Evolutionary conservation across 176 grass and related monocot species (phyloP), one percentile per base, ranked within the genome.

Genomic region (Aegilops sharonensis): DNA sequence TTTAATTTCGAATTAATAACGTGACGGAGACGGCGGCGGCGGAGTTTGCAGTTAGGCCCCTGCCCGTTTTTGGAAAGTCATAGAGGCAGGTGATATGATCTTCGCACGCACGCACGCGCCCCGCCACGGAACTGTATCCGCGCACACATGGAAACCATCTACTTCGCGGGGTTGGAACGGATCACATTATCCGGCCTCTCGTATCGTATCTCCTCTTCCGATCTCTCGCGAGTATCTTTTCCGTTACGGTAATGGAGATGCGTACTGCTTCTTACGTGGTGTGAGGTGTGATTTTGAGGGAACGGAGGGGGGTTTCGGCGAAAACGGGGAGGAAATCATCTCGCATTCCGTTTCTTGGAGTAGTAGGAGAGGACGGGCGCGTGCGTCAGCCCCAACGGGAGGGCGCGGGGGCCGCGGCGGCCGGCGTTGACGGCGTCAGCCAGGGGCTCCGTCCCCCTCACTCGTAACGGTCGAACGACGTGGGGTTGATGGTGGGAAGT

Each of bases 381-480:
- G 31, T 27, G 9, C 24, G 62, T 66, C 54, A 15, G 39, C 30
- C 56, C 20, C 77, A 85, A 85, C 59, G 87, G 87, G 68, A 80
- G 68, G 66, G 37, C 3, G 78, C 30, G 77, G 2, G 36, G 11
- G 18, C 9, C 10, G 39, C 70, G 37, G 5, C 17, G 29, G 48
- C 3, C 50, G 54, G 77, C 48, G 60, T 81, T 85, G 86, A 88
- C 86, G 82, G 56, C 89, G 90, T 88, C 60, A 81, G 68, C 40
- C 72, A 2, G 24, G 71, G 72, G 64, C 40, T 42, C 40, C 40
- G 8, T 11, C 40, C 9, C 40, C 40, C 40, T 42, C 40, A 11
- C 40, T 42, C 14, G 70, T 89, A 92, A 92, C 84, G 77, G 87
- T 81, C 80, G 84, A 78, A 61, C 74, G 75, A 72, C 31, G 81